A percentile compares a stretch with the other conserved stretches of the same genome.
These are phyloP conservation scores for Gastrolobium bilobum DNA, from an alignment of 306 rosid species.

Conservation along the genomic window DNA sequence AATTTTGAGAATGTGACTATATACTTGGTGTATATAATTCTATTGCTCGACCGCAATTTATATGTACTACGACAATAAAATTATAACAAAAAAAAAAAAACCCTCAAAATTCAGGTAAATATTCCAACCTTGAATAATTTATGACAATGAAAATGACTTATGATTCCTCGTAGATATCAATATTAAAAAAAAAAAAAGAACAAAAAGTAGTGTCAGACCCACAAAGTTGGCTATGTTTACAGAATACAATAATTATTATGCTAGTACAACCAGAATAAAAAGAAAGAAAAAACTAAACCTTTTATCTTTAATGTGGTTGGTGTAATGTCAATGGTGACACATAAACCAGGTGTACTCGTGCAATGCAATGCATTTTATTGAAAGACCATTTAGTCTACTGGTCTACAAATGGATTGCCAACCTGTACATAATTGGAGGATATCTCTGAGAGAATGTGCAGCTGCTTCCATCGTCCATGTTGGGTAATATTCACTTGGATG, in stretches of 20 bases:
- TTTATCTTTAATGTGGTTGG: background rate
- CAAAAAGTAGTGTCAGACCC: background rate
- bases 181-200: background rate
- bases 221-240: background rate
- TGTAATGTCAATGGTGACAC: background rate
- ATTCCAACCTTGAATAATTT: background rate
- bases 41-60: background rate
- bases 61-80: background rate
- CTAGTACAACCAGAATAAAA: slow-evolving; percentile 8
- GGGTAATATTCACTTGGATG: slow-evolving; percentile 76
- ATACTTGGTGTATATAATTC: background rate
- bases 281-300: background rate
- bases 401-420: slow-evolving; percentile 69
- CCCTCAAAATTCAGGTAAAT: background rate
- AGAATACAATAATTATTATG: slow-evolving; percentile 19
- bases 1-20: background rate
- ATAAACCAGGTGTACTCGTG: slow-evolving; percentile 10
- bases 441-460: slow-evolving; percentile 64
- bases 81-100: background rate
- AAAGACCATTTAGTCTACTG: slow-evolving; percentile 45
- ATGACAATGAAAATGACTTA: slow-evolving; percentile 15
- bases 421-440: slow-evolving; percentile 68
- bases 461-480: slow-evolving; percentile 72
- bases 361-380: slow-evolving; percentile 45
- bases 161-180: background rate